These are phyloP conservation scores for Crithidia sp. DNA, from an alignment of 208 protist genomes.

Conservation along the genomic window DNA sequence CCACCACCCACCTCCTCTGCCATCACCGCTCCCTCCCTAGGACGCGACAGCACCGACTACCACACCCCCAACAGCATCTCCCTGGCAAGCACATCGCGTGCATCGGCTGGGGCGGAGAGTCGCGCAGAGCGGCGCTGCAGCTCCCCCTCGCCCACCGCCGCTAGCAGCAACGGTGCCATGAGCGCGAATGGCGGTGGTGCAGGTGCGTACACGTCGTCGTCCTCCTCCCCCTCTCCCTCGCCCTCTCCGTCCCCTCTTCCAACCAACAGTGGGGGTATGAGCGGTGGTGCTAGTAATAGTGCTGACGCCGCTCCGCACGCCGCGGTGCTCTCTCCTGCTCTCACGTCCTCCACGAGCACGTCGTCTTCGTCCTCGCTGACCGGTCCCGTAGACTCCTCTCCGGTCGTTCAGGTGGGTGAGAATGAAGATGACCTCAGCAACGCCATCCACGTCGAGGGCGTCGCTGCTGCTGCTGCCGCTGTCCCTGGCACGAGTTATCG, in stretches of 20 bases:
- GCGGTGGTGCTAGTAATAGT: neutral
- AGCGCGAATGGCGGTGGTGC: neutral
- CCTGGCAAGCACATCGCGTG: neutral
- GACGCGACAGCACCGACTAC: constrained; percentile 9
- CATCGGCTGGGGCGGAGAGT: constrained; percentile 6
- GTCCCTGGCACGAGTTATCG: no score
- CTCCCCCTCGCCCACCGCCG: constrained; percentile 16
- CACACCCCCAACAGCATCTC: constrained; percentile 7
- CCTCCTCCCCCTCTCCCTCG: constrained; percentile 14
- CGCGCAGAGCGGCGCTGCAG: constrained; percentile 4
- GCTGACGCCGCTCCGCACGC: neutral
- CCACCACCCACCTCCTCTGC: no score
- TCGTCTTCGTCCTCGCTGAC: constrained; percentile 16
- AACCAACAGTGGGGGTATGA: neutral
- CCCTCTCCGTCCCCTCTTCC: constrained; percentile 1
- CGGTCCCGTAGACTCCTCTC: neutral
- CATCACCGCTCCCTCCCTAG: neutral
- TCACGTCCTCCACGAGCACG: constrained; percentile 5
- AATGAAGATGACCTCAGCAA: neutral
- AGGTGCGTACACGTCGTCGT: neutral
- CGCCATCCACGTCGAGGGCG: neutral
- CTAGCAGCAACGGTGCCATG: neutral
- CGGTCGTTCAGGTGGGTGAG: neutral
- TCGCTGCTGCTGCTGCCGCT: no score
- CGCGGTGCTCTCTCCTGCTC: constrained; percentile 3